Base-by-base conservation (phyloP, 352 stramenopile species). In the Phytophthora palmivora region DNA sequence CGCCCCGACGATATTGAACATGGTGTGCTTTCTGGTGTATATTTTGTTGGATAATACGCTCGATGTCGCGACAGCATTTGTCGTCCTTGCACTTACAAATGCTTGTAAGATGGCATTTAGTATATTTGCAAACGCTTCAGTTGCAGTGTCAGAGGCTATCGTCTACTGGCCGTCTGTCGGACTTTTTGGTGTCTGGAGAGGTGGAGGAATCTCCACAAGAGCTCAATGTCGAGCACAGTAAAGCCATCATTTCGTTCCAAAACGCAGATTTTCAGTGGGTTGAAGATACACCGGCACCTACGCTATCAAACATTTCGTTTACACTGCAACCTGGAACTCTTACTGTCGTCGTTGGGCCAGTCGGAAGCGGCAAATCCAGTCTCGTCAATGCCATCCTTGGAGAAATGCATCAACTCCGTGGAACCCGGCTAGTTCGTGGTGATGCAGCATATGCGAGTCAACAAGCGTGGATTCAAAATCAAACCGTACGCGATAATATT, bases 61-160 rank as follows among this genome's bases (percentile, higher is more conserved):
- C 14, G 94, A 97, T 39, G 94, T 98, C 6, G 77, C 91, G 0
- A 88, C 82, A 10, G 95, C 96, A 19, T 96, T 99, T 48, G 98
- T 96, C 5, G 83, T 96, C 6, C 70, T 99, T 14, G 90, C 96
- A 19, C 74, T 99, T 54, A 84, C 80, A 43, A 87, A 87, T 34
- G 67, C 70, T 1, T 84, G 75, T 43, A 74, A 77, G 16, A 76
- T 84, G 54, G 72, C 80, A 7, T 89, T 83, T 36, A 76, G 58
- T 8, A 78, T 82, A 28, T 89, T 85, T 36, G 73, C 76, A 6
- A 87, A 84, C 38, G 67, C 70, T 3, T 74, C 69, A 0, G 69
- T 87, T n/a, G 79, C 72, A 41, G 63, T 83, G 21, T 77, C 64
- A 0, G 76, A 89, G 46, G 77, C 73, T 0, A 52, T 76, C 15